phyloP scores from a whole-genome alignment of 805 yeast genomes.

The Suhomyces vadensis region DNA sequence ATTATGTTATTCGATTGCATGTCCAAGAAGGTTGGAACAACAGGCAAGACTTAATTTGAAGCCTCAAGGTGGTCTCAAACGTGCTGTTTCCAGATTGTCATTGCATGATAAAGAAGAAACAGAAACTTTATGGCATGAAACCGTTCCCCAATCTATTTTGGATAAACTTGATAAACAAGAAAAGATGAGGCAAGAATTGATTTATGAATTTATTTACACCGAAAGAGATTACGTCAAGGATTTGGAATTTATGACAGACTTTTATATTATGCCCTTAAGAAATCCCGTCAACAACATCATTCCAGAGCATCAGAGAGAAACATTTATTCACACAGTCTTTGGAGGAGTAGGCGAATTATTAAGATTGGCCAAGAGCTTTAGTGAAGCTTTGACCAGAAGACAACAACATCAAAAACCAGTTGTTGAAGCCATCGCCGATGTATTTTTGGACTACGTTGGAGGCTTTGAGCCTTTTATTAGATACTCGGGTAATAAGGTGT shows the following conservation, averaged over 20 bases:
- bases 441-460: conserved; percentile 79
- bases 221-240: conserved; percentile 96
- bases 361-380: conserved; percentile 76
- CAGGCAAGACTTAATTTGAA: conserved; percentile 89
- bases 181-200: conserved; percentile 90
- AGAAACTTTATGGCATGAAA: conserved; percentile 89
- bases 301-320: conserved; percentile 85
- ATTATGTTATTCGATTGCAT: conserved; percentile 91
- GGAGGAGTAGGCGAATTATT: conserved; percentile 86
- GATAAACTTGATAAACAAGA: conserved; percentile 81
- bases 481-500: conserved; percentile 92
- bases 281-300: conserved; percentile 74
- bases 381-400: conserved; percentile 85
- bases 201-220: conserved; percentile 89
- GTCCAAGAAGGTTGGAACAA: conserved; percentile 94
- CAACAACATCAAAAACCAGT: conserved; percentile 81
- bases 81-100: conserved; percentile 71
- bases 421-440: conserved; percentile 83
- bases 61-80: conserved; percentile 78
- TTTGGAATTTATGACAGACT: conserved; percentile 87
- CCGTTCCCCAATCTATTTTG: conserved; percentile 78
- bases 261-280: conserved; percentile 88
- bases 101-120: conserved; percentile 69
- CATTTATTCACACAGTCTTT: conserved; percentile 88
- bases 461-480: conserved; percentile 89